A percentile compares a stretch with the other conserved stretches of the same genome.
phyloP scores from a whole-genome alignment of 345 rosid species.

The Lagerstroemia speciosa region DNA sequence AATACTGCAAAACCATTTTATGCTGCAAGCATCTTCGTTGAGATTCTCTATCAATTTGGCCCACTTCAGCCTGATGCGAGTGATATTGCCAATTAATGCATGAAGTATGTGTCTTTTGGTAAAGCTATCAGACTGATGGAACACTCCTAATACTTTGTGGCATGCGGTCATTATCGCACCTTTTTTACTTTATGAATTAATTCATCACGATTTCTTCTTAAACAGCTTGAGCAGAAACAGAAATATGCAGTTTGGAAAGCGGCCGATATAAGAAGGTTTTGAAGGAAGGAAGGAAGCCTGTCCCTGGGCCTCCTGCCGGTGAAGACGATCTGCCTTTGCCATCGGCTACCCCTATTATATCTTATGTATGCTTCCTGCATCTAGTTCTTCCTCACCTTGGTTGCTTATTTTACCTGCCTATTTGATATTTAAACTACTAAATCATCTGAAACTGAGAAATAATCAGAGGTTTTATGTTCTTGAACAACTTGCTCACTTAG shows the following conservation, averaged over 20 bases:
- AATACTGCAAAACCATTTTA: slow-evolving; percentile 95
- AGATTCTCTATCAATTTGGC: slow-evolving; percentile 79
- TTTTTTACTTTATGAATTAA: no score
- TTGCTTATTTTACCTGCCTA: not conserved
- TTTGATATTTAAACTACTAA: not conserved
- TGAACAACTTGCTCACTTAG: not conserved
- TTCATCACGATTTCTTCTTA: not conserved
- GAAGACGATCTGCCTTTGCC: slow-evolving; percentile 51
- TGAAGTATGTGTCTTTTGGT: not conserved
- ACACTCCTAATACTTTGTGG: not conserved
- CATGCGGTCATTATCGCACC: not conserved
- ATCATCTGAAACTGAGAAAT: not conserved
- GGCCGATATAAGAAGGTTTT: slow-evolving; percentile 88
- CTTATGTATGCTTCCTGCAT: slow-evolving; percentile 32
- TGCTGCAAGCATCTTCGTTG: slow-evolving; percentile 95
- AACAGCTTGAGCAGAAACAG: slow-evolving; percentile 83
- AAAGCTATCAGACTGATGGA: not conserved
- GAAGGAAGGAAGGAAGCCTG: slow-evolving; percentile 90
- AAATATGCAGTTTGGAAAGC: slow-evolving; percentile 94
- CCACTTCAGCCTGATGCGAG: slow-evolving; percentile 82
- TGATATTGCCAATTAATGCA: not conserved
- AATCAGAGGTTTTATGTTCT: not conserved
- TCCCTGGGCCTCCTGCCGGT: slow-evolving; percentile 71
- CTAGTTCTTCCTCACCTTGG: not conserved
- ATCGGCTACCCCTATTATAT: slow-evolving; percentile 20